These are phyloP conservation scores for Solanum raphanifolium DNA, from an alignment of 257 asterid species.

Conservation along the genomic window DNA sequence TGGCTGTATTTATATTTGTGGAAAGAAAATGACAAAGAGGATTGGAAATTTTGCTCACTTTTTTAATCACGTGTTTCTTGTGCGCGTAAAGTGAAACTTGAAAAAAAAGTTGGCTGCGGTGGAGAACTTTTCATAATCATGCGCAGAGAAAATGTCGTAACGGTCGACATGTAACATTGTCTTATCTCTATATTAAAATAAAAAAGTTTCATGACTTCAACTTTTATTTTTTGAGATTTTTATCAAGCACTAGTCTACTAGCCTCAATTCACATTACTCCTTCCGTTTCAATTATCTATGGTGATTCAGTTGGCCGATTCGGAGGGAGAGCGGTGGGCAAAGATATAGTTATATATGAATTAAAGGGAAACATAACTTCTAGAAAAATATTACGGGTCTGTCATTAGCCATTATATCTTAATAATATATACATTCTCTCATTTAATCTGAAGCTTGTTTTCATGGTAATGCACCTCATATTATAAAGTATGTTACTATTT, in stretches of 20 bases:
- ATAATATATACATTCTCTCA: background rate
- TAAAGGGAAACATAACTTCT: too few species aligned
- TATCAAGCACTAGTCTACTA: background rate
- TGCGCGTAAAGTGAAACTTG: background rate
- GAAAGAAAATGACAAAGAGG: background rate
- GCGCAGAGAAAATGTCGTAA: background rate
- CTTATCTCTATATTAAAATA: background rate
- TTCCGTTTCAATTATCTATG: too few species aligned
- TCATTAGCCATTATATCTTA: background rate
- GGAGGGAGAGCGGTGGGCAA: too few species aligned
- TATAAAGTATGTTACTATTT: background rate
- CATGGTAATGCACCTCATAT: background rate
- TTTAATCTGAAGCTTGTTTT: background rate
- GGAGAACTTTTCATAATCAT: background rate
- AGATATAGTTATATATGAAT: too few species aligned
- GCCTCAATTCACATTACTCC: background rate
- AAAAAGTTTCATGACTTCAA: background rate
- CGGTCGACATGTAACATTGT: background rate
- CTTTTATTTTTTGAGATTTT: background rate
- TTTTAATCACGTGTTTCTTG: background rate
- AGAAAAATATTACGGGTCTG: background rate
- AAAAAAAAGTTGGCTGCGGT: background rate
- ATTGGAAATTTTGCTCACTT: background rate
- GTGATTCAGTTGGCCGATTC: accelerated
- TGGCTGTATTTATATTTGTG: background rate